Evolutionary conservation across 2,329 filamentous ascomycete genomes (phyloP), one percentile per base, ranked within the genome.

Genomic region (Phaeosphaeriaceae sp.): DNA sequence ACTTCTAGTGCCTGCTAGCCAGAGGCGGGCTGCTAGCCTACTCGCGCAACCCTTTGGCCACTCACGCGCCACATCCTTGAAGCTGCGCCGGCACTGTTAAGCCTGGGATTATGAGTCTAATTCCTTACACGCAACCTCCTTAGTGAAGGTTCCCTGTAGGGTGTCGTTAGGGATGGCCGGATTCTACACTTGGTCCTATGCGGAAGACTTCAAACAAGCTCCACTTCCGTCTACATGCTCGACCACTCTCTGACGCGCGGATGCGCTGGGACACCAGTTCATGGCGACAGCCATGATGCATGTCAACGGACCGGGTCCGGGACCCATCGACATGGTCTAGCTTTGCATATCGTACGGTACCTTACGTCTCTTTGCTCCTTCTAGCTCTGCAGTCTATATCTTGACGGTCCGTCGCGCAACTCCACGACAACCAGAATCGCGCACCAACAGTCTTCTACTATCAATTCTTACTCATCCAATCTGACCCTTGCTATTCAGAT

Each of bases 121-220:
- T 59, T 62, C 57, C 55, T 65, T 65, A 64, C 62, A 63, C 69
- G 54, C 67, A 73, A 73, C 54, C 69, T 56, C 70, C 63, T 63
- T 73, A 67, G 63, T 67, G 41, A 59, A 47, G 40, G 15, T 49
- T 60, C 65, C 67, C 62, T 72, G 63, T 44, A 44, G 36, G 65
- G 49, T 51, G 51, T 53, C 44, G 48, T 31, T 58, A 56, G 57
- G 60, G 31, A 52, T 54, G 62, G 57, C 56, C 58, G 54, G 44
- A 54, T 58, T 57, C 64, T 61, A 60, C 53, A 61, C 58, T 68
- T 61, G 57, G n/a, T 56, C 60, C 57, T 51, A 66, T 59, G 56
- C 60, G 62, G 61, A 56, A 55, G 47, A 65, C 62, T 68, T 67
- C 59, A 60, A 70, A 63, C 68, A 65, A 68, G 66, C 57, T 48